Evolutionary conservation across 768 basidiomycete species (phyloP).

Genomic region (Mycena haematopus): DNA sequence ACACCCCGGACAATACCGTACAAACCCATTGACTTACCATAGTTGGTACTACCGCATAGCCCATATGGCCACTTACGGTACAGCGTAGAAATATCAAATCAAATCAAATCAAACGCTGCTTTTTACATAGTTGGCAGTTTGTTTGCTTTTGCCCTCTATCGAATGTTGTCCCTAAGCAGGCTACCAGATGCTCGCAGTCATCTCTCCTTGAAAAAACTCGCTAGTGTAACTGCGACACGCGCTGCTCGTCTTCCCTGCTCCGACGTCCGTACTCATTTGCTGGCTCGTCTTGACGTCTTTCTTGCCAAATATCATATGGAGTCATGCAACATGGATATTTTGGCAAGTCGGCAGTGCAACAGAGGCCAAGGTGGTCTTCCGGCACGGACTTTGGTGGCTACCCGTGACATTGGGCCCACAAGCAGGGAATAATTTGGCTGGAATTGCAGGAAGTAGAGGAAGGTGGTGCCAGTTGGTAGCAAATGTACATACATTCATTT

Average conservation of each 20-base stretch:
- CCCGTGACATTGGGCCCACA: constrained; percentile 90
- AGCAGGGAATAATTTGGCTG: constrained; percentile 81
- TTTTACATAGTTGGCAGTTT: constrained; percentile 99
- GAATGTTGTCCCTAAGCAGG: constrained; percentile 90
- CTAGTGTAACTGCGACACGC: constrained; percentile 87
- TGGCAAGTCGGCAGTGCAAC: constrained; percentile 76
- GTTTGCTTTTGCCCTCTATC: constrained; percentile 97
- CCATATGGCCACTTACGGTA: no score
- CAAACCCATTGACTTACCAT: no score
- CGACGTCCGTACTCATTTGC: constrained; percentile 78
- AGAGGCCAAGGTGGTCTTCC: constrained; percentile 80
- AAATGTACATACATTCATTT: constrained; percentile 10
- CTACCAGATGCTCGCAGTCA: constrained; percentile 91
- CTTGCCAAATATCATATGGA: constrained; percentile 75
- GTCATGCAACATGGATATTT: constrained; percentile 73
- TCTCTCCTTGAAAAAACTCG: constrained; percentile 79
- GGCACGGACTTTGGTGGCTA: constrained; percentile 86
- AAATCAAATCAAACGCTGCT: no score
- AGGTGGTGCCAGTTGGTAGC: constrained; percentile 10
- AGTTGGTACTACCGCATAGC: no score
- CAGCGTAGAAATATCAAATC: no score
- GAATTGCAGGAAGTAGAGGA: constrained; percentile 44
- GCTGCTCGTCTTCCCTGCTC: constrained; percentile 75
- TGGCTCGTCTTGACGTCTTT: constrained; percentile 82
- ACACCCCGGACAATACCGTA: no score